Base-by-base conservation (phyloP, 2,329 filamentous ascomycete species). In the Lachnellula cervina region DNA sequence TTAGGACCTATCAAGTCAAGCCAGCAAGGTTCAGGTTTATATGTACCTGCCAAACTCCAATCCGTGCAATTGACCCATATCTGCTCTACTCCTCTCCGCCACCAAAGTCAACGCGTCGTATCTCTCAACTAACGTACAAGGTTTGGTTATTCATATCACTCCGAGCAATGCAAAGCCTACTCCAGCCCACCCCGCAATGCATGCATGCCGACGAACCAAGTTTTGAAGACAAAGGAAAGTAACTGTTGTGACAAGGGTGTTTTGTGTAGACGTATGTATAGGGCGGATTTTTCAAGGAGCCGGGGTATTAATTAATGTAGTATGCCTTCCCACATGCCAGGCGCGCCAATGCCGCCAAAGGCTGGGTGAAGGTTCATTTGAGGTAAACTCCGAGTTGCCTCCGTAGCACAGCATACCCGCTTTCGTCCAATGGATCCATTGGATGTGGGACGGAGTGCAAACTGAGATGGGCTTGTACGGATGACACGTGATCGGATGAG, bases 291-390 rank as follows among this genome's bases (percentile, higher is more conserved):
- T 47, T 49, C 40, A 6, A 14, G 25, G 51, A 40, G 48, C 49
- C 25, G 32, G 17, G 17, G 13, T 17, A 44, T 44, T 49, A 57
- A 58, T 58, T 58, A 69, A 72, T 74, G 82, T 61, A 87, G 73
- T 60, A 88, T 82, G 54, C 79, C 81, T 57, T 80, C 76, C 84
- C 85, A 88, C 82, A 87, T 86, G 51, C 84, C 83, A 40, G 81
- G 80, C 37, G 80, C 82, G 44, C 76, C 76, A 34, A 77, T 70
- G 47, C 72, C 79, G 57, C 76, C 77, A 55, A 79, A 73, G 43
- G 75, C 75, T 46, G 77, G 73, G 62, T 82, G 79, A 44, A 78
- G 68, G 21, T 73, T 69, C 44, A 76, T 71, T 58, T 77, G 74
- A 59, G 73, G 72, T 65, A 78, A 78, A 42, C 73, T 70, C 57